Base-by-base conservation (phyloP, 2,329 filamentous ascomycete genomes). In the Penicillium digitatum region DNA sequence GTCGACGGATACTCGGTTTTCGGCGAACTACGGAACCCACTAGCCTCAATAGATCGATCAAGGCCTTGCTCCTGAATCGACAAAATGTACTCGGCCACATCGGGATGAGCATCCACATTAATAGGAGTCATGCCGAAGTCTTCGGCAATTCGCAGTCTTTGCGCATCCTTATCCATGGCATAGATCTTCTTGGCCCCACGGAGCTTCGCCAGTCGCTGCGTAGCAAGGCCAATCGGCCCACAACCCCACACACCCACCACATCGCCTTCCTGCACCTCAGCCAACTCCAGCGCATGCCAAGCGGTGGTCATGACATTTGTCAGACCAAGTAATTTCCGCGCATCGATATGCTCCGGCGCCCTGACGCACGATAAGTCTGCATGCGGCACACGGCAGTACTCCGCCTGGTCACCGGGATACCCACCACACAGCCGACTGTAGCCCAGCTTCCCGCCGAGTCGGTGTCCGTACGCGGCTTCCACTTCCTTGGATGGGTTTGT, bases 351-450 rank as follows among this genome's bases (percentile, higher is more conserved):
- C 2, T 57, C 49, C 4, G 70, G 69, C 10, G 59, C 64, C 53
- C 66, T 63, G 32, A 72, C 59, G 45, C 67, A 69, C 18, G 59
- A 62, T 12, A 72, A 38, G 52, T 72, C 69, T 2, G 69, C 71
- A 54, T 70, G 69, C 7, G 71, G 71, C 10, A 68, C 69, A 7
- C 68, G 70, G 44, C 67, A 69, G 55, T 62, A 74, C 57, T 73
- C 71, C 3, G 71, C 71, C 57, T 74, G 71, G 34, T 69, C 62
- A 18, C 71, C 70, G 14, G 71, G 60, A 58, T 70, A 73, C 16
- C 71, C 70, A 2, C 70, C 70, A 27, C 63, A 67, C n/a, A 70
- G 44, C 11, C 65, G 60, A 1, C 69, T 67, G 53, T 63, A 73
- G 24, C 70, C 70, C 42, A 72, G 62, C 16, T 69, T 68, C 10